Percentiles rank a stretch among this genome's conserved stretches.
These are phyloP conservation scores for Hypoxylon sp. DNA, from an alignment of 2,329 filamentous ascomycete species.

Conservation along the genomic window DNA sequence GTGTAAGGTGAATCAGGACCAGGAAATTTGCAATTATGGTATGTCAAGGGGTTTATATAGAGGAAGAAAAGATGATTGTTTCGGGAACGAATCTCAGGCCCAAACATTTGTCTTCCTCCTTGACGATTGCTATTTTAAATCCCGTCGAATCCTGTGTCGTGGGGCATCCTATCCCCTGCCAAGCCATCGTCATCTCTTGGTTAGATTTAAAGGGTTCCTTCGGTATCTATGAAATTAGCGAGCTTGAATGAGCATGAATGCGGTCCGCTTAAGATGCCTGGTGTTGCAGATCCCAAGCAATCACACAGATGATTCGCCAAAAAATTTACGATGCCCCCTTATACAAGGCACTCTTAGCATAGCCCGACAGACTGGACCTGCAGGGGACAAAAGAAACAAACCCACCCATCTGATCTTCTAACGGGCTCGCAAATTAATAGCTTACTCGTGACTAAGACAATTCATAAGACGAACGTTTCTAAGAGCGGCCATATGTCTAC, in stretches of 20 bases:
- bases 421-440: not conserved
- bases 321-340: conserved; percentile 12
- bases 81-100: not conserved
- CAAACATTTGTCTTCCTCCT: conserved; percentile 4
- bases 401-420: not conserved
- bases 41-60: conserved; percentile 4
- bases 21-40: not conserved
- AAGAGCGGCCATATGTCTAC: no score
- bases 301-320: conserved; percentile 41
- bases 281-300: conserved; percentile 46
- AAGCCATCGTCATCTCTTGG: conserved; percentile 33
- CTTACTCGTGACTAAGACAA: not conserved
- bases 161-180: conserved; percentile 36
- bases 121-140: conserved; percentile 18
- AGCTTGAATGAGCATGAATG: conserved; percentile 37
- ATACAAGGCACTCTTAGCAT: conserved; percentile 20
- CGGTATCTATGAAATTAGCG: conserved; percentile 25
- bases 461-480: conserved; percentile 7
- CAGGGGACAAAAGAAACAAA: conserved; percentile 29
- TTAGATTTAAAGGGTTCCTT: conserved; percentile 26
- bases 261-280: conserved; percentile 14
- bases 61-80: not conserved
- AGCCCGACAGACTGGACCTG: conserved; percentile 24
- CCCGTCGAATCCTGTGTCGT: conserved; percentile 10
- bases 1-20: not conserved